Conservation (phyloP, 179 eudicot species). For the Spergularia azorica region DNA sequence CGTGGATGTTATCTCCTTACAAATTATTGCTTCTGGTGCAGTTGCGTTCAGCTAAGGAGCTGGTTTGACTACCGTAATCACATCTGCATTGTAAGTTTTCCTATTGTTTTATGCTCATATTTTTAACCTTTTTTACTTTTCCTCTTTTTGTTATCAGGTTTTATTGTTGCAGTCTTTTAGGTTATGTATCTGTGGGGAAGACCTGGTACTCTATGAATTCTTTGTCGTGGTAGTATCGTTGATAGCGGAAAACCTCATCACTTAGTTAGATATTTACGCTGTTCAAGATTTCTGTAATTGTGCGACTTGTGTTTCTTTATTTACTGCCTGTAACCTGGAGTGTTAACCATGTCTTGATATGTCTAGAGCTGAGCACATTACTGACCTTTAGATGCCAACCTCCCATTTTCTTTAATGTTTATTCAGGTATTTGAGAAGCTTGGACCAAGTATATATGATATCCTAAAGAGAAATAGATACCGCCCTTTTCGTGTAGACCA, state of each 20-base stretch:
- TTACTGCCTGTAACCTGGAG: neutral
- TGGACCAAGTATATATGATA: constrained; percentile 94
- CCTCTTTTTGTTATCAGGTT: constrained; percentile 10
- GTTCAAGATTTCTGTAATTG: neutral
- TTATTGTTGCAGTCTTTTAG: constrained; percentile 2
- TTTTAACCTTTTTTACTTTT: constrained; percentile 9
- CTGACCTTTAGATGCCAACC: constrained; percentile 40
- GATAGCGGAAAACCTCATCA: neutral
- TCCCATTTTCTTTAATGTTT: constrained; percentile 48
- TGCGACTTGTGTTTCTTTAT: neutral
- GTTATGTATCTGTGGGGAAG: constrained; percentile 18
- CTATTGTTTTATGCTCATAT: neutral
- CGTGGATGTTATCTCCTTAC: constrained; percentile 21
- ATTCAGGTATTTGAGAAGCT: constrained; percentile 98
- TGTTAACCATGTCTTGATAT: neutral
- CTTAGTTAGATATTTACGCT: constrained; percentile 4
- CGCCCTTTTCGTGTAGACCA: constrained; percentile 81
- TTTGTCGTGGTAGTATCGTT: constrained; percentile 4
- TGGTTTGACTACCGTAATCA: constrained; percentile 94
- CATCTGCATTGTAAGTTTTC: constrained; percentile 79
- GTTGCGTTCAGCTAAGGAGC: constrained; percentile 66
- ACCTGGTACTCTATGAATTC: constrained; percentile 10
- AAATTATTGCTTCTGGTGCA: constrained; percentile 39
- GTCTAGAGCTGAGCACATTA: constrained; percentile 15
- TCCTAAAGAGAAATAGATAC: constrained; percentile 73